Evolutionary conservation across 805 yeast species (phyloP), one percentile per base, ranked within the genome.

Genomic region (Pichia pseudocactophila): DNA sequence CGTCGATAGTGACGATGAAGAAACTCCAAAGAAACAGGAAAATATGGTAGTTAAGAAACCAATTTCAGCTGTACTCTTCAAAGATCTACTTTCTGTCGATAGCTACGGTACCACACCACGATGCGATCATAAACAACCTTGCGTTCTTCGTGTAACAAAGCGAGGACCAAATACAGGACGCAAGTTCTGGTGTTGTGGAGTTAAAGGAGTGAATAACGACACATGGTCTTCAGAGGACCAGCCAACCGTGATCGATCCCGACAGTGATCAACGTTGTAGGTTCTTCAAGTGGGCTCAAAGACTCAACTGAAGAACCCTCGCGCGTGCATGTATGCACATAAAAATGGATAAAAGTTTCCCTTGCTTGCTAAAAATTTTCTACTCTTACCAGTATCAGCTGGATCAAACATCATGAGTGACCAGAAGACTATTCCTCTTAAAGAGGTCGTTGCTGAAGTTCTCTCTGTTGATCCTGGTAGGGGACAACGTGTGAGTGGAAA

Each of bases 101-200:
- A 42, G 51, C 0, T 42, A 44, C 16, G 37, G 44, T 13, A 43
- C 47, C 1, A 32, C 45, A 1, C 82, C 82, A 0, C 13, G 41
- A 6, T 76, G 82, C 53, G 61, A 64, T 27, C 81, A 76, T 50
- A 56, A 64, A 5, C 68, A 69, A 37, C 62, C 64, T n/a, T 68
- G 78, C 28, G 57, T 66, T 4, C 48, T 76, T 36, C 62, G 70
- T 46, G 67, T 74, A 0, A 73, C 77, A 0, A 65, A 57, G 48
- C 69, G 71, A 1, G 51, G 54, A 7, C 55, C 60, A 20, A 71
- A 71, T 44, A 68, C 62, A 31, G 80, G 80, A 0, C 64, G 61
- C 41, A 71, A 68, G 47, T 76, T 76, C 48, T 76, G 80, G 80
- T 64, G 72, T 18, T 76, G 82, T 52, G 46, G 25, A 22, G 8